Base-by-base conservation (phyloP, 306 rosid genomes). In the Gastrolobium bilobum region DNA sequence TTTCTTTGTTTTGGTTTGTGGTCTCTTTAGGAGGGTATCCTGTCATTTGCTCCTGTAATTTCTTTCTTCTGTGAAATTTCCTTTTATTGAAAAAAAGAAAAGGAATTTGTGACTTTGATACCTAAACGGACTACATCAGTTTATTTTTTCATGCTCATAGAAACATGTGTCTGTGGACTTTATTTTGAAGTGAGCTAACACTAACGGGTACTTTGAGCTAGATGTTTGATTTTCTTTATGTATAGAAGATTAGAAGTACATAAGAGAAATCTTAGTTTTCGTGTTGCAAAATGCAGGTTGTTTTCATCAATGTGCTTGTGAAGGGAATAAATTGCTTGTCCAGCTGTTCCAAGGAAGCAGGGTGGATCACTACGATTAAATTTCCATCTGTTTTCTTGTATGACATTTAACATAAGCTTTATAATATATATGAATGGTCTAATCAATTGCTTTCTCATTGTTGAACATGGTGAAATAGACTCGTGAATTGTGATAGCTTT, bases 241-340 rank as follows among this genome's bases (percentile, higher is more conserved):
- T 9, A 15, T 11, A 26, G 26, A 38, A 38, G 46, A 14, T 42
- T 43, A 35, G 4, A 20, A 33, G 3, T 35, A 42, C 30, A 13
- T 14, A 46, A 57, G 13, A 14, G 44, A 78, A 68, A 38, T 69
- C 48, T n/a, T 59, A 15, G 31, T 7, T 10, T 40, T 39, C 1
- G 10, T 68, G 53, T 10, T 82, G 53, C 78, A 48, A 68, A 77
- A 60, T 76, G 85, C 70, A 82, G 85, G 78, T 69, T 59, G 81
- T 50, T 76, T 61, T 61, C 9, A 71, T 69, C 61, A 3, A 61
- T 4, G 7, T 69, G 68, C 35, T 58, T 81, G 52, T 60, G 81
- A 68, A 75, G 70, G 73, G 73, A 76, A 82, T 82, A 75, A 81
- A 51, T 60, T 40, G 78, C 73, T 31, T 57, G 47, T 42, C n/a